Evolutionary conservation across 2,329 filamentous ascomycete genomes (phyloP).

Genomic region (Alternaria sp.): DNA sequence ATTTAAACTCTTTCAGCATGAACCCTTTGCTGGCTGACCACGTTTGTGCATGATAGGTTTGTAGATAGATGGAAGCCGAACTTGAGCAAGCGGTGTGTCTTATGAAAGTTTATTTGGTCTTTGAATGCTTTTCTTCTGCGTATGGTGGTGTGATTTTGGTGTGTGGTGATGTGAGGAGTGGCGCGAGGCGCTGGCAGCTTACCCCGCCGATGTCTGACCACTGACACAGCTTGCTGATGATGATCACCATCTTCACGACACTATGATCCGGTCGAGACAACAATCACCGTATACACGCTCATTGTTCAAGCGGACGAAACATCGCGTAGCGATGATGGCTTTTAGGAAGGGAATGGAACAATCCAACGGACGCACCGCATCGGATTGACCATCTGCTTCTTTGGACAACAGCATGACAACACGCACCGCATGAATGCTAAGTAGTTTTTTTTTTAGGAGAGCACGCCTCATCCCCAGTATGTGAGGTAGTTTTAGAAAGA

Average conservation of each 20-base stretch:
- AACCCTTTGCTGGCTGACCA: slow-evolving; percentile 12
- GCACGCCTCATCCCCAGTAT: neutral
- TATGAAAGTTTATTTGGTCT: neutral
- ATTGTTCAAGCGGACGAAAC: neutral
- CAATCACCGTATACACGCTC: neutral
- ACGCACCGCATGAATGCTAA: too few relatives aligned
- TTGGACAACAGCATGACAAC: neutral
- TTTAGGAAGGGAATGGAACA: neutral
- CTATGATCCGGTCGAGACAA: neutral
- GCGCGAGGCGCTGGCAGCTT: neutral
- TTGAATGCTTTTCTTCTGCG: neutral
- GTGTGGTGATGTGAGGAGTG: neutral
- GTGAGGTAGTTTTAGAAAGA: neutral
- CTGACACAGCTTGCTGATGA: neutral
- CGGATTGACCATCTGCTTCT: too few relatives aligned
- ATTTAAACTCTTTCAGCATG: slow-evolving; percentile 65
- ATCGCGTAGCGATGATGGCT: neutral
- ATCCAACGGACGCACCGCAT: neutral
- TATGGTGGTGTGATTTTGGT: neutral
- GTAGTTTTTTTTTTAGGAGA: neutral
- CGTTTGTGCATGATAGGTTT: neutral
- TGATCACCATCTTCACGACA: neutral
- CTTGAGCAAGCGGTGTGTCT: neutral
- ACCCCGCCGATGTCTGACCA: neutral
- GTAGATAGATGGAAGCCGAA: neutral